A percentile compares a stretch with the other conserved stretches of the same genome.
These are phyloP conservation scores for Lachnellula hyalina DNA, from an alignment of 2,329 filamentous ascomycete genomes.

Conservation along the genomic window DNA sequence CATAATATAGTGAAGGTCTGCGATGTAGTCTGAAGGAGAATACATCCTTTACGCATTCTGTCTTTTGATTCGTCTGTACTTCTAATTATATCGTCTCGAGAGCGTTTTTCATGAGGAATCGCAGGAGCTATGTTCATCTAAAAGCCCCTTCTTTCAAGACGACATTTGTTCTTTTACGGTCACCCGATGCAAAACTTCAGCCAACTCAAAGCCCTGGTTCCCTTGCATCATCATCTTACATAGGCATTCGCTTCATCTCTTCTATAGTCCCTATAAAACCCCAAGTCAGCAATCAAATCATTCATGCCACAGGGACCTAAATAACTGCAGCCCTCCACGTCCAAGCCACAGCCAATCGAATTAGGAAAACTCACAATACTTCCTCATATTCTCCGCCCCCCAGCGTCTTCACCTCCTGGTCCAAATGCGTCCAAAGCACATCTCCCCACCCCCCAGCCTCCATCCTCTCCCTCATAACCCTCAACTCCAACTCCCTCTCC, in stretches of 20 bases:
- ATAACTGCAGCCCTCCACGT: neutral
- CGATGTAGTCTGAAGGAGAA: neutral
- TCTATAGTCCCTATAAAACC: conserved; percentile 50
- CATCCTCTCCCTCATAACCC: conserved; percentile 64
- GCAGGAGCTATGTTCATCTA: too few species aligned
- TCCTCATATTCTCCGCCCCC: conserved; percentile 81
- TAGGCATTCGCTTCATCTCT: conserved; percentile 67
- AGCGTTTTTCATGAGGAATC: too few species aligned
- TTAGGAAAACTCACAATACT: conserved; percentile 45
- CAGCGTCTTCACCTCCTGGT: conserved; percentile 74
- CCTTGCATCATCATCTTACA: conserved; percentile 40
- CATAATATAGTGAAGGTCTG: neutral
- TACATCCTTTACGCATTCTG: neutral
- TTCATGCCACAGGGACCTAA: neutral
- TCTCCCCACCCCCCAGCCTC: conserved; percentile 61
- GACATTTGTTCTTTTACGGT: neutral
- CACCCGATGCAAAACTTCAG: neutral
- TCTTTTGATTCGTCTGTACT: too few species aligned
- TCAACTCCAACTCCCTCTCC: conserved; percentile 53
- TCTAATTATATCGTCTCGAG: neutral
- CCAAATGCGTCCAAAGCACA: conserved; percentile 77
- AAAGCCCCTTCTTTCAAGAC: too few species aligned
- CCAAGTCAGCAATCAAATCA: neutral
- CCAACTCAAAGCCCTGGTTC: neutral
- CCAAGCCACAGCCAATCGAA: neutral